Evolutionary conservation across 2,329 filamentous ascomycete genomes (phyloP), one percentile per base, ranked within the genome.

Genomic region (Exserohilum rostratum): DNA sequence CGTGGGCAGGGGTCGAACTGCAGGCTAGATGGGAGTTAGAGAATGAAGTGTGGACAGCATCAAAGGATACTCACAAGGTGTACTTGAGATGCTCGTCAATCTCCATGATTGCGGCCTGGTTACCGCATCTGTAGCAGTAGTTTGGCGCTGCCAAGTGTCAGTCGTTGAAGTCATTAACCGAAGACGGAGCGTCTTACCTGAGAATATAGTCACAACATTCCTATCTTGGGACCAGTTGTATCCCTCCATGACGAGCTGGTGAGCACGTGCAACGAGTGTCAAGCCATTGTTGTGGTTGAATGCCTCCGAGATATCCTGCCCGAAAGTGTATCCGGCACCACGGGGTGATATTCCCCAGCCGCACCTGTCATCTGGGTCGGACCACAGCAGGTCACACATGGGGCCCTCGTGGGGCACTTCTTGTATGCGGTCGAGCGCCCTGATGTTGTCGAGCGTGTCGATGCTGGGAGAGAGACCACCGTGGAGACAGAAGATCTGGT

Each of bases 71-170:
- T 78, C 85, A 97, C 93, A 99, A 98, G 72, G 95, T 98, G 80
- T 98, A 99, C 83, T 99, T 98, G 75, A 99, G 82, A 77, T 98
- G 93, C 80, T 99, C 95, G 66, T 98, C 95, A 77, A 99, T 99
- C 80, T 98, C 95, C 95, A 99, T 99, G 77, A 99, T 98, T n/a
- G 95, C 95, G 53, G 95, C 95, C 79, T 98, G 95, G 79, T 99
- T 99, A 74, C 95, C 95, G 75, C 95, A 99, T 77, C 95, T 87
- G 84, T 99, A 98, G 82, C 93, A 99, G 83, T 99, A 99, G 66
- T 84, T 83, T 34, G 80, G 80, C 64, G 80, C 80, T 83, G 57
- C 34, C 15, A 40, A 38, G 61, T 59, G 66, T 78, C 50, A 78
- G 73, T 58, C 11, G 38, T 49, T 37, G 6, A 18, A 6, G 50